Conservation (phyloP, 1,139 yeast genomes). For the Eremothecium gossypii region DNA sequence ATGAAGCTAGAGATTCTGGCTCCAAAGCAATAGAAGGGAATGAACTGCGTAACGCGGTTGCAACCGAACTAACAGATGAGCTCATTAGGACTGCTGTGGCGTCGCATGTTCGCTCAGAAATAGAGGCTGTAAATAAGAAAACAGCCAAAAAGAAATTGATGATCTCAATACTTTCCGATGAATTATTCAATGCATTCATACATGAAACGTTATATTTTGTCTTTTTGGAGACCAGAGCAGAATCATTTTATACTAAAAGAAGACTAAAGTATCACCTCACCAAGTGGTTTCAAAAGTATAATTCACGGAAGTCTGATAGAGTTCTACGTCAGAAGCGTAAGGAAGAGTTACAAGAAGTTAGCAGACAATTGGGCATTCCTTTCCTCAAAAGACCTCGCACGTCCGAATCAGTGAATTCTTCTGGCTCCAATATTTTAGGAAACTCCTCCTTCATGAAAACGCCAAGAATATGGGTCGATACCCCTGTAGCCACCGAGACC, state of each 20-base stretch:
- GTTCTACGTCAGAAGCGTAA: slow-evolving; percentile 34
- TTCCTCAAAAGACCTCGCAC: slow-evolving; percentile 19
- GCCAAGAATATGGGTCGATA: slow-evolving; percentile 6
- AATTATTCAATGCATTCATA: slow-evolving; percentile 50
- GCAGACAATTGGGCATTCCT: slow-evolving; percentile 32
- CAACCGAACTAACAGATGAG: slow-evolving; percentile 21
- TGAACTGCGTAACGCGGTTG: too few species aligned
- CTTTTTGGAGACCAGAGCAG: slow-evolving; percentile 38
- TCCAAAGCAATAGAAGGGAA: too few species aligned
- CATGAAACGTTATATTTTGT: slow-evolving; percentile 43
- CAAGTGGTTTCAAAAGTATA: slow-evolving; percentile 27
- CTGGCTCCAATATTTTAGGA: slow-evolving; percentile 3
- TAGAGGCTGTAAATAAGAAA: slow-evolving; percentile 10
- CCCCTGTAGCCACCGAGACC: slow-evolving; percentile 24
- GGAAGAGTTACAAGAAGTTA: slow-evolving; percentile 36
- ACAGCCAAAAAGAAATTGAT: slow-evolving; percentile 31
- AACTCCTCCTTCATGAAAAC: slow-evolving; percentile 11
- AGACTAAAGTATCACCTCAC: slow-evolving; percentile 28
- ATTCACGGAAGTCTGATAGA: slow-evolving; percentile 28
- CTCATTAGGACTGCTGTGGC: slow-evolving; percentile 32
- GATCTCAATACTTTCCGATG: slow-evolving; percentile 36
- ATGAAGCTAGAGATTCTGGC: too few species aligned
- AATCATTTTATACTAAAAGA: slow-evolving; percentile 22
- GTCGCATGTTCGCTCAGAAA: slow-evolving; percentile 23
- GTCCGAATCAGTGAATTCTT: slow-evolving; percentile 6